These are phyloP conservation scores for Houttuynia cordata DNA, from an alignment of 164 flowering plant species.

Conservation along the genomic window DNA sequence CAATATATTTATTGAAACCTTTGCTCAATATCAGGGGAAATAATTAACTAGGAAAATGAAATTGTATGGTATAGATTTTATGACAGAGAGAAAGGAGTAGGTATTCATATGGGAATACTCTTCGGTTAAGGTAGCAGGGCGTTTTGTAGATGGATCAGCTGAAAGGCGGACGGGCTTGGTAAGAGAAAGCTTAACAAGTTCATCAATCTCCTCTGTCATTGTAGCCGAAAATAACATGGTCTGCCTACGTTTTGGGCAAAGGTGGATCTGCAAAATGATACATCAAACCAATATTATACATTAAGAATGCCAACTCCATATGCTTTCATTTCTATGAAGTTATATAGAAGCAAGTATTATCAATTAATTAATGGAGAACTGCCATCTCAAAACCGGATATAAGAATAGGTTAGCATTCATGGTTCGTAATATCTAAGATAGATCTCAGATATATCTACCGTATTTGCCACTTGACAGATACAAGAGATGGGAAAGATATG, in stretches of 20 bases:
- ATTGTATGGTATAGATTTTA: too few species aligned
- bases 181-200: constrained; percentile 78
- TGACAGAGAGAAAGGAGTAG: background rate
- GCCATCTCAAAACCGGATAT: too few species aligned
- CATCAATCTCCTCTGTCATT: constrained; percentile 88
- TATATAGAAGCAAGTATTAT: background rate
- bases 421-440: too few species aligned
- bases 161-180: constrained; percentile 80
- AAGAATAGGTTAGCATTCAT: too few species aligned
- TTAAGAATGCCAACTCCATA: too few species aligned
- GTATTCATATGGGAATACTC: constrained; percentile 36
- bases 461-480: too few species aligned
- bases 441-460: too few species aligned
- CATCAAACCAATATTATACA: background rate
- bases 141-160: constrained; percentile 85
- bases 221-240: constrained; percentile 97
- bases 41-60: background rate
- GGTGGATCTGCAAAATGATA: constrained; percentile 42
- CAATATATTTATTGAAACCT: background rate
- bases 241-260: constrained; percentile 80
- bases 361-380: too few species aligned
- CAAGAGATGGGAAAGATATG: too few species aligned
- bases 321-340: background rate
- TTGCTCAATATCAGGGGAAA: background rate
- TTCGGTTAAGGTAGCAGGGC: constrained; percentile 76